These are phyloP conservation scores for Aureobasidium sp. DNA, from an alignment of 2,329 filamentous ascomycete species.

Conservation along the genomic window DNA sequence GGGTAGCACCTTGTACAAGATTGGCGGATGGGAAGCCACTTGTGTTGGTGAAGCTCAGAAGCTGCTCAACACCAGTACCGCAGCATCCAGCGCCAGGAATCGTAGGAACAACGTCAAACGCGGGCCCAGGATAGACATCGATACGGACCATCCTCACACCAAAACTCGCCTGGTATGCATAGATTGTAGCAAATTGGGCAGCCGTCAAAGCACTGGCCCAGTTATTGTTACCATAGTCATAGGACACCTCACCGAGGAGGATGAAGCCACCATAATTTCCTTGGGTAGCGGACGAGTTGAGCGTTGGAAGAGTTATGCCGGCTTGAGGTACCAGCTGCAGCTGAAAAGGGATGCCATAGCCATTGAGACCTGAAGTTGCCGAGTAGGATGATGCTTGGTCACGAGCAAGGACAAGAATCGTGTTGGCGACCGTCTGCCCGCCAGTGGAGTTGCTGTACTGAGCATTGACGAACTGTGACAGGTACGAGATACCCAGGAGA, in stretches of 20 bases:
- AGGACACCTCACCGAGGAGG: conserved; percentile 47
- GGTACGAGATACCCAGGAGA: background rate
- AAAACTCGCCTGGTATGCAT: conserved; percentile 52
- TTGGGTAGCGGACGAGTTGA: conserved; percentile 42
- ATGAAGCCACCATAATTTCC: conserved; percentile 57
- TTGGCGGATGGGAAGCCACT: conserved; percentile 50
- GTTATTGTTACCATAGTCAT: conserved; percentile 41
- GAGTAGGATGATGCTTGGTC: conserved; percentile 44
- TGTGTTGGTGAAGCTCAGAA: conserved; percentile 48
- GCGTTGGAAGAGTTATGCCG: conserved; percentile 45
- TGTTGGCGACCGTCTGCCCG: conserved; percentile 28
- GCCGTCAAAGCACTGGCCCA: conserved; percentile 50
- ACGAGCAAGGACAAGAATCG: conserved; percentile 51
- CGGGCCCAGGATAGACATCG: conserved; percentile 49
- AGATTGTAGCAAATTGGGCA: conserved; percentile 50
- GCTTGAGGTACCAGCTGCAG: conserved; percentile 46
- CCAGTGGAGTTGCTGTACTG: conserved; percentile 1
- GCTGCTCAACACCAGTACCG: conserved; percentile 42
- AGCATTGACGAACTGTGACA: background rate
- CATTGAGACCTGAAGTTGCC: conserved; percentile 49
- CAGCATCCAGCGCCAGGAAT: conserved; percentile 42
- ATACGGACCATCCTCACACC: conserved; percentile 55
- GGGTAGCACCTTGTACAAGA: conserved; percentile 39
- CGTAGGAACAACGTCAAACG: conserved; percentile 34
- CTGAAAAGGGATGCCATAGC: conserved; percentile 55